These are phyloP conservation scores for Aspergillus sp. DNA, from an alignment of 2,329 filamentous ascomycete genomes.

Conservation along the genomic window DNA sequence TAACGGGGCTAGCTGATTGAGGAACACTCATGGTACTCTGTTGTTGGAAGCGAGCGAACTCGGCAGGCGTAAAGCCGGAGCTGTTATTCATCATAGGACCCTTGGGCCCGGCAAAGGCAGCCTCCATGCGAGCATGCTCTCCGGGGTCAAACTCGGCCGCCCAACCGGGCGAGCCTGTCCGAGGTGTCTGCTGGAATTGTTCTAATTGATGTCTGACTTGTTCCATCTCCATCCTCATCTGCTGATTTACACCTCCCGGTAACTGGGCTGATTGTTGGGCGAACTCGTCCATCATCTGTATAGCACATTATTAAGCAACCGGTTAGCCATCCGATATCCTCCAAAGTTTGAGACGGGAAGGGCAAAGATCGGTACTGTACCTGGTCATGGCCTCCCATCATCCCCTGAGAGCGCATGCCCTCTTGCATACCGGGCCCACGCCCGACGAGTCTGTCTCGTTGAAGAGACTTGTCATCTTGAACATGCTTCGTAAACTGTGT, in stretches of 20 bases:
- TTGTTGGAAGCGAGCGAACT: conserved; percentile 87
- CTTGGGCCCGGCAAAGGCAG: conserved; percentile 64
- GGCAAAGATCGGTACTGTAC: conserved; percentile 54
- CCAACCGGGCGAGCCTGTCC: conserved; percentile 63
- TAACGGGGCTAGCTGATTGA: conserved; percentile 64
- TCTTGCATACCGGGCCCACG: conserved; percentile 72
- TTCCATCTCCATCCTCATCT: conserved; percentile 60
- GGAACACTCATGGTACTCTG: conserved; percentile 63
- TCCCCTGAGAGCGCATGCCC: conserved; percentile 74
- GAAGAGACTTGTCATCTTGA: conserved; percentile 92
- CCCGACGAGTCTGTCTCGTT: conserved; percentile 85
- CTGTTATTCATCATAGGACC: conserved; percentile 49
- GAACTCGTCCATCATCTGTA: conserved; percentile 90
- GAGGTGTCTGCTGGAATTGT: conserved; percentile 54
- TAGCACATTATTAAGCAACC: conserved; percentile 32
- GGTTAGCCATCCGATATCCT: conserved; percentile 2
- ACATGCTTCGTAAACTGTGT: conserved; percentile 98
- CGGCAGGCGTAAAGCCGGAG: conserved; percentile 74
- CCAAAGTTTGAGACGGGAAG: not conserved
- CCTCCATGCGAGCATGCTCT: conserved; percentile 71
- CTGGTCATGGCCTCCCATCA: conserved; percentile 74
- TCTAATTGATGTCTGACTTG: conserved; percentile 68
- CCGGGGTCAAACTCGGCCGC: conserved; percentile 67
- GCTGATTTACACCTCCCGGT: conserved; percentile 60
- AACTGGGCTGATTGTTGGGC: conserved; percentile 75